phyloP scores from a whole-genome alignment of 345 rosid species.

The Carallia pectinifolia region DNA sequence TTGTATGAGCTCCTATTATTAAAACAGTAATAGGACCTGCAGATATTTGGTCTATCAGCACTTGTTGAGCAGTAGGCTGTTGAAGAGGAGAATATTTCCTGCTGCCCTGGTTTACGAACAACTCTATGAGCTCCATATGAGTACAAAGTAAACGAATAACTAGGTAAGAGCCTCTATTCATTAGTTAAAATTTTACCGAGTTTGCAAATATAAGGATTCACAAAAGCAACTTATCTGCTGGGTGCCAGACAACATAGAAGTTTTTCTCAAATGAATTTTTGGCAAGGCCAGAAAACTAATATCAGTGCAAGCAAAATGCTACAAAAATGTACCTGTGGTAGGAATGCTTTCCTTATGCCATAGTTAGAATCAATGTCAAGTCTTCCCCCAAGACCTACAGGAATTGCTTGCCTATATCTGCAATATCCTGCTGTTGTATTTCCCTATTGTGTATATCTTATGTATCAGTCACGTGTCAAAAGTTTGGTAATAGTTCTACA shows the following conservation, averaged over 20 bases:
- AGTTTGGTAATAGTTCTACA: neutral
- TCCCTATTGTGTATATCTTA: conserved; percentile 41
- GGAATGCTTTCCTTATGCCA: conserved; percentile 73
- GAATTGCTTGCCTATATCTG: conserved; percentile 84
- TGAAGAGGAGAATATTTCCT: conserved; percentile 71
- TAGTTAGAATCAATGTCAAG: conserved; percentile 61
- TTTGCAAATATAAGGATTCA: too few relatives aligned
- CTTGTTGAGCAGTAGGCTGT: conserved; percentile 80
- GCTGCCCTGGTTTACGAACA: conserved; percentile 52
- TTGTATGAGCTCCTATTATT: conserved; percentile 70
- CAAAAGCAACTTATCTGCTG: too few relatives aligned
- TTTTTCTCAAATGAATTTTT: too few relatives aligned
- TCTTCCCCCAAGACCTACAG: conserved; percentile 66
- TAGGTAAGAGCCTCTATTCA: too few relatives aligned
- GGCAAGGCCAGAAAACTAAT: neutral
- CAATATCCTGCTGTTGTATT: conserved; percentile 67
- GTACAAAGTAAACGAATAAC: too few relatives aligned
- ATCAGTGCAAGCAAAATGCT: neutral
- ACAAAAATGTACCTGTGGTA: conserved; percentile 53
- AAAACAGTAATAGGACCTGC: conserved; percentile 65
- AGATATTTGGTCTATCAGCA: conserved; percentile 59
- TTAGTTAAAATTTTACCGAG: too few relatives aligned
- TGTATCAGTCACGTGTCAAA: neutral
- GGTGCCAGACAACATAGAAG: too few relatives aligned
- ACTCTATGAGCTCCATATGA: conserved; percentile 4